A percentile compares a stretch with the other conserved stretches of the same genome.
Evolutionary conservation across 768 basidiomycete species (phyloP).

Genomic region (Termitomyces heimii): DNA sequence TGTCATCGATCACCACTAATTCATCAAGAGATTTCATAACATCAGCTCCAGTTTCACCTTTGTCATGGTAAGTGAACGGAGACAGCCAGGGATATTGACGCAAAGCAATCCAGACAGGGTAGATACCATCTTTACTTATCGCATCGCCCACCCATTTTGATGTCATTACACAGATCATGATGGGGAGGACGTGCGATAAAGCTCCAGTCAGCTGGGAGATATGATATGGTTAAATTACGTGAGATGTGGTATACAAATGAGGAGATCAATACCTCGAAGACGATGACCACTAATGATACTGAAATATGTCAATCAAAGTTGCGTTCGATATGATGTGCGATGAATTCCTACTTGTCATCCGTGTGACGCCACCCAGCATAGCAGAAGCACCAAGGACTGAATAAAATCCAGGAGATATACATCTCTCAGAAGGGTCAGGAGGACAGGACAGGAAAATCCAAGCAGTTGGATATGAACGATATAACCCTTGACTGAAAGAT

Average conservation of each 20-base stretch:
- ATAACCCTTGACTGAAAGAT: constrained; percentile 50
- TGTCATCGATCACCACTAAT: constrained; percentile 49
- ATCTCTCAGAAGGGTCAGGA: constrained; percentile 61
- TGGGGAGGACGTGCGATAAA: constrained; percentile 73
- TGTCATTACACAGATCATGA: constrained; percentile 76
- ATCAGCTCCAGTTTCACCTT: constrained; percentile 53
- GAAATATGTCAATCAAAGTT: background rate
- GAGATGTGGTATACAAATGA: background rate
- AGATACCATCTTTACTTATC: constrained; percentile 63
- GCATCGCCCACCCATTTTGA: constrained; percentile 76
- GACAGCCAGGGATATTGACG: constrained; percentile 68
- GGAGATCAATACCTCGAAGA: constrained; percentile 47
- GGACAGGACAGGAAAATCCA: constrained; percentile 72
- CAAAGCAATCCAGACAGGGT: constrained; percentile 68
- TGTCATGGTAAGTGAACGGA: constrained; percentile 57
- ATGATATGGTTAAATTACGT: background rate
- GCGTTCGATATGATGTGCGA: background rate
- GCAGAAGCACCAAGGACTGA: constrained; percentile 73
- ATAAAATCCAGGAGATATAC: constrained; percentile 73
- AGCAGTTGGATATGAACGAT: constrained; percentile 58
- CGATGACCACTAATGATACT: constrained; percentile 74
- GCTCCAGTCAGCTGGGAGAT: constrained; percentile 61
- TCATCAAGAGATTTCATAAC: constrained; percentile 51
- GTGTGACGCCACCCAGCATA: constrained; percentile 70
- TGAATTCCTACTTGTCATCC: constrained; percentile 61